A percentile compares a stretch with the other conserved stretches of the same genome.
phyloP scores from a whole-genome alignment of 1,284 basidiomycete species.

The Pseudozyma thailandica region DNA sequence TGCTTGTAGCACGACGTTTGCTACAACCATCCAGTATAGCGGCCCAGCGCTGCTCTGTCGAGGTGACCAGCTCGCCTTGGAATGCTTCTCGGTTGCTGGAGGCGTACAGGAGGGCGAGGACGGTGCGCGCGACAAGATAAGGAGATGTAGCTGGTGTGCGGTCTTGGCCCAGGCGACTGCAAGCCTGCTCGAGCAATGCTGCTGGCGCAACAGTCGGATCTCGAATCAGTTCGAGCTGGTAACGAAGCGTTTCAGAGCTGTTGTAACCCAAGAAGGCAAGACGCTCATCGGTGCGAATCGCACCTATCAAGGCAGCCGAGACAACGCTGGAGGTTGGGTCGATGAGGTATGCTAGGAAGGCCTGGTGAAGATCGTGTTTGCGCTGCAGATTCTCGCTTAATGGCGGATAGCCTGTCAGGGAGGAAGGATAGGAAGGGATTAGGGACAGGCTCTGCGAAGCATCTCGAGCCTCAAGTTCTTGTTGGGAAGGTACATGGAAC shows the following conservation, averaged over 20 bases:
- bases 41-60: slow-evolving; percentile 11
- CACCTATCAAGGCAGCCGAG: slow-evolving; percentile 16
- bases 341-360: slow-evolving; percentile 22
- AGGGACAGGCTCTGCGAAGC: neutral
- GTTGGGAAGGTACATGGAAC: slow-evolving; percentile 8
- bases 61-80: slow-evolving; percentile 6
- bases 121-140: slow-evolving; percentile 9
- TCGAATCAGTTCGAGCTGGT: slow-evolving; percentile 18
- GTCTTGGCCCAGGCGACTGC: neutral
- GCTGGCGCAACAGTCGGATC: neutral
- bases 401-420: slow-evolving; percentile 32
- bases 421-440: slow-evolving; percentile 10
- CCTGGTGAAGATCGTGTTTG: slow-evolving; percentile 27
- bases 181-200: slow-evolving; percentile 13
- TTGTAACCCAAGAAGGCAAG: slow-evolving; percentile 40
- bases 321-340: slow-evolving; percentile 5
- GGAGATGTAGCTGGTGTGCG: neutral
- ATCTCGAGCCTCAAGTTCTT: neutral
- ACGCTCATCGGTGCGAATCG: slow-evolving; percentile 23
- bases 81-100: slow-evolving; percentile 6
- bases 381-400: slow-evolving; percentile 29
- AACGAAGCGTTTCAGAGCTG: slow-evolving; percentile 24
- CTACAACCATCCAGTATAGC: neutral
- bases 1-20: neutral
- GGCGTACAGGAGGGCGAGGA: slow-evolving; percentile 17